phyloP scores from a whole-genome alignment of 1,139 yeast genomes.

The Scheffersomyces insectosa region DNA sequence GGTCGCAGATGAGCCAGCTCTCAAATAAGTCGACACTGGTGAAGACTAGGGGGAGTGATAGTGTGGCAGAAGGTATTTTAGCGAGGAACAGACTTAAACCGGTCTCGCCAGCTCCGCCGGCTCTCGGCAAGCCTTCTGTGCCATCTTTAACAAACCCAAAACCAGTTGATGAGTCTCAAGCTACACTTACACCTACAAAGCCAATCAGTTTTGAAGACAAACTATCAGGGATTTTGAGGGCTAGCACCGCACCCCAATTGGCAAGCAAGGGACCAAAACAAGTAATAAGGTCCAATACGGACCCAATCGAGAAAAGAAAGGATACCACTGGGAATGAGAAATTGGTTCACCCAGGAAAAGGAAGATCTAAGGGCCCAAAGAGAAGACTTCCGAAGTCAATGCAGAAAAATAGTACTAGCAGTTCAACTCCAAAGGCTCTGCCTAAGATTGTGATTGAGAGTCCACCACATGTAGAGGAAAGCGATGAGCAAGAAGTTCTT shows the following conservation, averaged over 20 bases:
- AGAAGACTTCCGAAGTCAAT: slow-evolving; percentile 58
- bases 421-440: no score
- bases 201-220: slow-evolving; percentile 18
- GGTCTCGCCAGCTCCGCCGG: slow-evolving; percentile 2
- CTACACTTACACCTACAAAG: slow-evolving; percentile 5
- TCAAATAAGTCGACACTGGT: background rate
- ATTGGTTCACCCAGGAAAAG: slow-evolving; percentile 60
- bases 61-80: slow-evolving; percentile 16
- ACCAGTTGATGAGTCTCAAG: slow-evolving; percentile 4
- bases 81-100: slow-evolving; percentile 18
- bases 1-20: slow-evolving; percentile 20
- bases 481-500: background rate
- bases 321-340: slow-evolving; percentile 18
- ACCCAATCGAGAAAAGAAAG: slow-evolving; percentile 7
- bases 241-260: slow-evolving; percentile 23
- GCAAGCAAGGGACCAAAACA: slow-evolving; percentile 4
- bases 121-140: slow-evolving; percentile 3
- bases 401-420: background rate
- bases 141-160: slow-evolving; percentile 3
- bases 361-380: slow-evolving; percentile 73
- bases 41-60: slow-evolving; percentile 6
- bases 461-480: background rate
- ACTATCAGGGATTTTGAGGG: slow-evolving; percentile 22
- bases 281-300: slow-evolving; percentile 11
- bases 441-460: background rate